These are phyloP conservation scores for Sporopachydermia quercuum DNA, from an alignment of 805 yeast genomes.

Conservation along the genomic window DNA sequence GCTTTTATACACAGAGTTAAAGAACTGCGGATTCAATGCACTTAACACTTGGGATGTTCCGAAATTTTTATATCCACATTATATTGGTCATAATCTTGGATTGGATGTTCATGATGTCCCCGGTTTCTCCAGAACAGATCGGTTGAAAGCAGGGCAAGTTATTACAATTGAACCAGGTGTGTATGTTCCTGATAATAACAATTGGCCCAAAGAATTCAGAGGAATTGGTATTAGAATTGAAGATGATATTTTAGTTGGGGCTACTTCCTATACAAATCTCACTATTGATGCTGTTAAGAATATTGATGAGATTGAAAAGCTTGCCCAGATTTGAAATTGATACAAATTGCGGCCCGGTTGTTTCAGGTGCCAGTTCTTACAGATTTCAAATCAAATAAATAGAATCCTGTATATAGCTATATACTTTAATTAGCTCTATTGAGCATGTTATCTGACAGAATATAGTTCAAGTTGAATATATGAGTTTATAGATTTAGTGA, in stretches of 20 bases:
- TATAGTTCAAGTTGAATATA: no score
- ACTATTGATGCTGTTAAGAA: constrained; percentile 83
- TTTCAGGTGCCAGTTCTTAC: no score
- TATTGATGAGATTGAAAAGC: constrained; percentile 60
- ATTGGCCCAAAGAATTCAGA: constrained; percentile 57
- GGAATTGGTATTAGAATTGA: constrained; percentile 92
- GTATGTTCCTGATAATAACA: constrained; percentile 60
- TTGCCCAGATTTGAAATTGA: no score
- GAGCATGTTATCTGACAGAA: no score
- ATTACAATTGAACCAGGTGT: constrained; percentile 94
- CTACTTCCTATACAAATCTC: constrained; percentile 35
- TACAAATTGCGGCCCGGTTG: no score
- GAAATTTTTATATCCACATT: constrained; percentile 69
- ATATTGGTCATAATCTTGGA: constrained; percentile 91
- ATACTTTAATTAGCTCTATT: no score
- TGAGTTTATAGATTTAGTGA: no score
- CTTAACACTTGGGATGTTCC: constrained; percentile 38
- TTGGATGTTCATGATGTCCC: constrained; percentile 83
- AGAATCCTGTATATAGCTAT: no score
- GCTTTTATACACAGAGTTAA: constrained; percentile 45
- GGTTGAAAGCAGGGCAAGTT: constrained; percentile 57
- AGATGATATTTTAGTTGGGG: constrained; percentile 79
- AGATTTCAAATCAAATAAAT: no score
- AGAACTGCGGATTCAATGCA: constrained; percentile 52
- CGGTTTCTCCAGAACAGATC: constrained; percentile 36